Percentiles rank a stretch among this genome's conserved stretches.
Evolutionary conservation across 106 monocot species (phyloP).

Genomic region (Acorus calamus): DNA sequence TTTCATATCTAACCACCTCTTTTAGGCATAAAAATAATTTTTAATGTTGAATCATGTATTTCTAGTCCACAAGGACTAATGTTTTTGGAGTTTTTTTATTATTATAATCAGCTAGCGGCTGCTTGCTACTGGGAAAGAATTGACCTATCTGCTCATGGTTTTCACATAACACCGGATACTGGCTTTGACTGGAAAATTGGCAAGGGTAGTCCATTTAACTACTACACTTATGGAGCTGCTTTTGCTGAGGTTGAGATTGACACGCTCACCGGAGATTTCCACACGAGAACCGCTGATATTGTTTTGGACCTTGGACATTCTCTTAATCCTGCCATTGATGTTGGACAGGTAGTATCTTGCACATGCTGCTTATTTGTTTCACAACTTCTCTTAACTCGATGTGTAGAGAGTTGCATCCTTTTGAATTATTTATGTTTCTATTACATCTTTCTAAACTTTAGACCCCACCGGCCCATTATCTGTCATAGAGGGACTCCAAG

Average conservation of each 20-base stretch:
- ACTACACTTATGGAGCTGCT: constrained; percentile 86
- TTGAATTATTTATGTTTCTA: no score
- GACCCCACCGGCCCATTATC: no score
- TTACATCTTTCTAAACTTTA: no score
- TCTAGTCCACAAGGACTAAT: no score
- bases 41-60: no score
- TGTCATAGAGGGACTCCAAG: no score
- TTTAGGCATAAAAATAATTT: no score
- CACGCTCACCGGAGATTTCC: constrained; percentile 85
- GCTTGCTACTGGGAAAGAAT: constrained; percentile 73
- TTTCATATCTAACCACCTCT: no score
- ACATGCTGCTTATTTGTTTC: no score
- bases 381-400: no score
- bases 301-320: constrained; percentile 94
- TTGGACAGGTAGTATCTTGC: constrained; percentile 72
- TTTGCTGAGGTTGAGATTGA: constrained; percentile 97
- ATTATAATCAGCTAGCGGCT: constrained; percentile 38
- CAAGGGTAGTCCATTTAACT: constrained; percentile 64
- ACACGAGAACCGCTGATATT: constrained; percentile 61
- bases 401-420: no score
- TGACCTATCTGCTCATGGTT: constrained; percentile 94
- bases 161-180: constrained; percentile 81
- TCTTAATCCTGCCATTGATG: constrained; percentile 87
- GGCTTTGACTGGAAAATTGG: constrained; percentile 64
- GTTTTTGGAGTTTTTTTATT: not conserved